These are phyloP conservation scores for Pterocarpus macrocarpus DNA, from an alignment of 306 rosid species.

Conservation along the genomic window DNA sequence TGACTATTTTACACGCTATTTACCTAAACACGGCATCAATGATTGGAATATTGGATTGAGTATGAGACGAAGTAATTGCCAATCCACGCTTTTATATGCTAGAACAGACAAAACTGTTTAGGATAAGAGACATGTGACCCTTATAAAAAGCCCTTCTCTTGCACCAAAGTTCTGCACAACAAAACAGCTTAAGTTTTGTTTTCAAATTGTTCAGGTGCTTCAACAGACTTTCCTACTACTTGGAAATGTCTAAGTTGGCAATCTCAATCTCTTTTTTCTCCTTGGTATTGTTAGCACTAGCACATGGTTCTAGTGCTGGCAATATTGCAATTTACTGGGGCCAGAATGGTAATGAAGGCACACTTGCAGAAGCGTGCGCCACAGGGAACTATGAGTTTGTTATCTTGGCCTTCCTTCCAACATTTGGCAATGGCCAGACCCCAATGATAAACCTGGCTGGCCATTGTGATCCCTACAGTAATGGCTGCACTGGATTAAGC, in stretches of 20 bases:
- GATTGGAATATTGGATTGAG: neutral
- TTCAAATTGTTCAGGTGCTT: neutral
- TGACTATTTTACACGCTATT: constrained; percentile 34
- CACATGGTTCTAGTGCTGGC: constrained; percentile 38
- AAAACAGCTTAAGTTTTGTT: constrained; percentile 1
- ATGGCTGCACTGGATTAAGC: constrained; percentile 50
- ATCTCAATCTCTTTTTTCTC: constrained; percentile 19
- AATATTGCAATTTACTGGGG: constrained; percentile 56
- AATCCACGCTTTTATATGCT: neutral
- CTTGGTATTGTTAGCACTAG: constrained; percentile 24
- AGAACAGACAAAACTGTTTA: neutral
- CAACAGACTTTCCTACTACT: neutral
- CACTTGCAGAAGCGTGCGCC: constrained; percentile 48
- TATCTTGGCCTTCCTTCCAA: constrained; percentile 54
- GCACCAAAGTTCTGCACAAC: constrained; percentile 13
- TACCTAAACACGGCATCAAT: constrained; percentile 7
- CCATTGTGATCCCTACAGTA: constrained; percentile 49
- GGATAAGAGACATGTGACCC: constrained; percentile 7
- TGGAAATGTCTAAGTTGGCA: constrained; percentile 39
- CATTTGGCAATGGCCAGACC: constrained; percentile 52
- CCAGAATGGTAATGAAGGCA: constrained; percentile 52
- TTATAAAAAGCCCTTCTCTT: constrained; percentile 44
- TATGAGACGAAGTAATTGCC: neutral
- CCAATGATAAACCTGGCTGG: constrained; percentile 53
- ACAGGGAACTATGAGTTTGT: constrained; percentile 51